A percentile compares a stretch with the other conserved stretches of the same genome.
phyloP scores from a whole-genome alignment of 192 early-diverging fungal genomes.

The Coemansia sp. region DNA sequence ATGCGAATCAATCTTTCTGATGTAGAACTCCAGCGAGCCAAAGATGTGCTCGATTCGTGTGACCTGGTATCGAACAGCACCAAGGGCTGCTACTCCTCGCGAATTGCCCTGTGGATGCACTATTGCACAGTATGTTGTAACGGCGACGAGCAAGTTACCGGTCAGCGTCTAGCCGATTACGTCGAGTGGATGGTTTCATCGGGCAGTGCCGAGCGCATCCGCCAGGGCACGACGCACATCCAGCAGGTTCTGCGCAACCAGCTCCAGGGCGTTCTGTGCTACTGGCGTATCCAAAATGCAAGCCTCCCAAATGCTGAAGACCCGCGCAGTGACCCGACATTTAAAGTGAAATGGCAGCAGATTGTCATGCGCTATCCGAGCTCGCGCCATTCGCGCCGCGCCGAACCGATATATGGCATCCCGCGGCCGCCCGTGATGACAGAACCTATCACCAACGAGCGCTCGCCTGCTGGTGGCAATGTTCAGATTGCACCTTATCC shows the following conservation, averaged over 20 bases:
- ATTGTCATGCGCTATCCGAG: slow-evolving; percentile 43
- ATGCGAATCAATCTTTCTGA: slow-evolving; percentile 6
- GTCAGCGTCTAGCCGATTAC: slow-evolving; percentile 39
- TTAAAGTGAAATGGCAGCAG: slow-evolving; percentile 43
- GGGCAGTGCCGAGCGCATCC: slow-evolving; percentile 52
- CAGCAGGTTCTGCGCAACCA: slow-evolving; percentile 57
- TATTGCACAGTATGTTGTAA: slow-evolving; percentile 34
- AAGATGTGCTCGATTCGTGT: slow-evolving; percentile 46
- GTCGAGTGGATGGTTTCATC: slow-evolving; percentile 56
- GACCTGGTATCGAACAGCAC: slow-evolving; percentile 46
- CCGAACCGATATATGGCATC: slow-evolving; percentile 49
- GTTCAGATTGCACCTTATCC: not conserved
- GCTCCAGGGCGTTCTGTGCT: slow-evolving; percentile 55
- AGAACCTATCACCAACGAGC: not conserved
- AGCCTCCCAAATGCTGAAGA: slow-evolving; percentile 23
- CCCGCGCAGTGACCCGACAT: slow-evolving; percentile 32
- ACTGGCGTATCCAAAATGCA: slow-evolving; percentile 50
- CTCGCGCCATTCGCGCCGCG: slow-evolving; percentile 37
- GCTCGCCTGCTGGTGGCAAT: not conserved
- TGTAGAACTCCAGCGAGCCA: slow-evolving; percentile 50
- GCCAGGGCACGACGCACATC: slow-evolving; percentile 44
- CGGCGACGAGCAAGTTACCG: slow-evolving; percentile 38
- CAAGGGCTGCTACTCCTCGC: slow-evolving; percentile 55
- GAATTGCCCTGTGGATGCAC: slow-evolving; percentile 55
- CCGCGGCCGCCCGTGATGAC: not conserved